Evolutionary conservation across 768 basidiomycete species (phyloP), one percentile per base, ranked within the genome.

Genomic region (Leccinum sublutescens): DNA sequence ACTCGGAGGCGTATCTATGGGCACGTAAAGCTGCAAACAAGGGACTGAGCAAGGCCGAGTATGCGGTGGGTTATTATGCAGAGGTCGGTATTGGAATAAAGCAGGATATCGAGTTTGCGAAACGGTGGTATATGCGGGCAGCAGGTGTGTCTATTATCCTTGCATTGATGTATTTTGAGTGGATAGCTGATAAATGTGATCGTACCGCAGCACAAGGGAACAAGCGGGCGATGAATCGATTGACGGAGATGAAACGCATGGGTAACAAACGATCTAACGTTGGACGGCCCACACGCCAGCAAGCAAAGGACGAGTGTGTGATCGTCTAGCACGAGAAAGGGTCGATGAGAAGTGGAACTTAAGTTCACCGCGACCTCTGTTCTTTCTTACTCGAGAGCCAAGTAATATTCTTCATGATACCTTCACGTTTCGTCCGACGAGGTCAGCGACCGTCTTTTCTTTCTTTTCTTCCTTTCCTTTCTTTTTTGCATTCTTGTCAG

Each of bases 1-100:
- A 99, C 73, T 91, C 90, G 2, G 97, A 99, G 73, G 97, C 97
- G n/a, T 99, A 97, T 74, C 75, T 99, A 43, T 99, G 97, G 97
- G 97, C 96, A 11, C 81, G 95, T 33, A 84, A 93, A 55, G 95
- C 95, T 17, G 97, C 95, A 23, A 97, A 98, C 74, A 98, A 97
- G 75, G 97, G 96, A 6, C 70, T 97, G 66, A 89, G 89, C 71
- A 98, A 97, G 74, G 97, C 97, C 0, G 97, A 99, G 75, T 99
- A 98, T 76, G 97, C 97, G 10, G 96, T 98, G 19, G 97, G 96
- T 25, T 97, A 98, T 75, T 99, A 98, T 73, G 93, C 94, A 0
- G 97, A 98, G 74, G 89, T 95, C 11, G 97, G 95, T 3, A 99
- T 99, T 64, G 97, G 97, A 33, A 89, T 96, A 71, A 96, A 96